Base-by-base conservation (phyloP, 352 stramenopile species). In the Pythium dissimile region DNA sequence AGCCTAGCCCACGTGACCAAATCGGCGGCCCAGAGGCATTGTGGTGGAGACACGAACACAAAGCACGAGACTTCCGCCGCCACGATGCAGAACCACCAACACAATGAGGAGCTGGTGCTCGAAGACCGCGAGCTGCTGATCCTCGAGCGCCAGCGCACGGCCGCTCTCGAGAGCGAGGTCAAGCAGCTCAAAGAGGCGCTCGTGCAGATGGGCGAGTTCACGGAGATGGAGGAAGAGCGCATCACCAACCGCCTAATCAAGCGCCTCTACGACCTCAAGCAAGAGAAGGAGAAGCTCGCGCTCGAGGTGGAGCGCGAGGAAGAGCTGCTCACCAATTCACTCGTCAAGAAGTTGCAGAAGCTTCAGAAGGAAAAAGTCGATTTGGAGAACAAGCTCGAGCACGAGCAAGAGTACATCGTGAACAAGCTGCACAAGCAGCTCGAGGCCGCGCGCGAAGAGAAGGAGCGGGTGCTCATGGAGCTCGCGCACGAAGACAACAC, bases 391-490 rank as follows among this genome's bases (percentile, higher is more conserved):
- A 92, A 95, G 60, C 77, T 97, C 10, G 88, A 97, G 71, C 74
- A 87, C 56, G 88, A 97, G 59, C 87, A 97, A 69, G 88, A 97
- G 54, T 96, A 95, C 69, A 92, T 97, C 37, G 87, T 97, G 18
- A 97, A 97, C 75, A 93, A 93, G 47, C 79, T 97, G 38, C 74
- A 83, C 61, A 92, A 92, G 62, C 81, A 94, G 59, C 72, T 94
- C 1, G 83, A 92, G 44, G 71, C 77, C 2, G 80, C 83, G 9
- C 80, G 79, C 44, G 53, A 49, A 23, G 80, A 92, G 49, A 90
- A 90, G 47, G 83, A 90, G 54, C 69, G 80, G 3, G 55, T 92
- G 53, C 49, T 92, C 20, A 53, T 68, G 24, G 83, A 92, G 59
- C 71, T 92, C 38, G 71, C 84, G 42, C 69, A 76, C 26, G 82